Evolutionary conservation across 2,329 filamentous ascomycete genomes (phyloP).

Genomic region (Monilinia fructicola): DNA sequence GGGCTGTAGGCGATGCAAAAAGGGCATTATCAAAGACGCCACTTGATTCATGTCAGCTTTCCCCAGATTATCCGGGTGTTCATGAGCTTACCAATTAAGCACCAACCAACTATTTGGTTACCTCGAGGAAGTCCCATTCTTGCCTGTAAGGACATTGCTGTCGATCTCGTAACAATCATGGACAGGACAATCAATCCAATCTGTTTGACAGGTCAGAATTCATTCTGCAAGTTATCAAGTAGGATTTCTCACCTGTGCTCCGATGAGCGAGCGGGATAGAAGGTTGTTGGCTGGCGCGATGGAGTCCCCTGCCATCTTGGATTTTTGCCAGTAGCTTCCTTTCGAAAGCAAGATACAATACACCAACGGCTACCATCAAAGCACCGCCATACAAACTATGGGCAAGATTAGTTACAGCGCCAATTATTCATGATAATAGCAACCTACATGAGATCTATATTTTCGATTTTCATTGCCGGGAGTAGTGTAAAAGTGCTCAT

Average conservation of each 20-base stretch:
- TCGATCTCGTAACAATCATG: constrained; percentile 84
- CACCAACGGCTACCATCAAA: constrained; percentile 73
- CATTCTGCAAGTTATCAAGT: background rate
- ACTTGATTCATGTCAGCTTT: constrained; percentile 47
- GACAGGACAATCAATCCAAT: constrained; percentile 76
- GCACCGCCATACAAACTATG: constrained; percentile 69
- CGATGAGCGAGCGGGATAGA: constrained; percentile 60
- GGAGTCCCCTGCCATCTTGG: constrained; percentile 34
- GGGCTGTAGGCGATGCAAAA: constrained; percentile 76
- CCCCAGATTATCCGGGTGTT: constrained; percentile 23
- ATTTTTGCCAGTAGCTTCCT: constrained; percentile 45
- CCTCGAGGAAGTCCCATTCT: constrained; percentile 82
- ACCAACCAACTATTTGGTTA: constrained; percentile 85
- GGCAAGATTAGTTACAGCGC: constrained; percentile 26
- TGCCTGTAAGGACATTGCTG: constrained; percentile 78
- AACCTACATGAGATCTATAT: constrained; percentile 69
- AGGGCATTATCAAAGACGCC: constrained; percentile 72
- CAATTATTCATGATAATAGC: background rate
- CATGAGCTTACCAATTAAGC: constrained; percentile 62
- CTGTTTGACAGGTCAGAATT: constrained; percentile 44
- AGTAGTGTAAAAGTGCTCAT: constrained; percentile 93
- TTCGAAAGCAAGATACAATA: constrained; percentile 79
- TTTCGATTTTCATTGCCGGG: constrained; percentile 81
- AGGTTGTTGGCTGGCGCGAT: constrained; percentile 44
- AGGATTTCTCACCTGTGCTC: constrained; percentile 56